Evolutionary conservation across 768 basidiomycete species (phyloP).

Genomic region (Candolleomyces efflorescens): DNA sequence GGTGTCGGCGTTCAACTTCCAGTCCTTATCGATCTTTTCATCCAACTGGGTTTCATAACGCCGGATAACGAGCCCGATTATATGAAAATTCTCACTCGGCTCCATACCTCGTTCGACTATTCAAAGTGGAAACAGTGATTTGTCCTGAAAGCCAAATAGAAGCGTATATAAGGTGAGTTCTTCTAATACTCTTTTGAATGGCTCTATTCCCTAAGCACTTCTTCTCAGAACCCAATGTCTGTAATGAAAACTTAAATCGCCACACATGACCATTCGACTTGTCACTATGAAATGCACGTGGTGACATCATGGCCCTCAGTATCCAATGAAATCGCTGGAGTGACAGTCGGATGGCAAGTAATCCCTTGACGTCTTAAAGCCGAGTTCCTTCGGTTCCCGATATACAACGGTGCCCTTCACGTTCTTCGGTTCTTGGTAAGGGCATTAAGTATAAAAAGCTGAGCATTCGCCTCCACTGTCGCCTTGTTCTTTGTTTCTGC

Average conservation of each 20-base stretch:
- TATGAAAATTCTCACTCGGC: constrained; percentile 66
- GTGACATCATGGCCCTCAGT: not conserved
- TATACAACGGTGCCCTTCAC: not conserved
- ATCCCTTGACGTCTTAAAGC: not conserved
- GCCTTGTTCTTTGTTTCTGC: not conserved
- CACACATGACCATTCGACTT: not conserved
- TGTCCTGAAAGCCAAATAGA: no score
- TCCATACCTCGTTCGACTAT: constrained; percentile 71
- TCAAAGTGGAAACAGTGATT: constrained; percentile 50
- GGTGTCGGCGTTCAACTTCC: not conserved
- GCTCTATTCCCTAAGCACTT: no score
- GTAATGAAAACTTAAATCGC: no score
- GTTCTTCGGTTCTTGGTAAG: not conserved
- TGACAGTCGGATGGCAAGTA: not conserved
- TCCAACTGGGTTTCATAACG: constrained; percentile 81
- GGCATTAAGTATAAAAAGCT: not conserved
- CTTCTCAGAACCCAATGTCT: no score
- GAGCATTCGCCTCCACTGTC: no score
- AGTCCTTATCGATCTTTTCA: constrained; percentile 89
- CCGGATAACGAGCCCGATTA: constrained; percentile 85
- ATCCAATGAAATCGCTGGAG: not conserved
- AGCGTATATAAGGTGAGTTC: no score
- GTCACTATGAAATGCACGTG: not conserved
- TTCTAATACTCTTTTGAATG: no score
- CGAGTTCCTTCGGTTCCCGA: not conserved